Conservation (phyloP, 2,329 filamentous ascomycete genomes). For the Neopestalotiopsis rosae region DNA sequence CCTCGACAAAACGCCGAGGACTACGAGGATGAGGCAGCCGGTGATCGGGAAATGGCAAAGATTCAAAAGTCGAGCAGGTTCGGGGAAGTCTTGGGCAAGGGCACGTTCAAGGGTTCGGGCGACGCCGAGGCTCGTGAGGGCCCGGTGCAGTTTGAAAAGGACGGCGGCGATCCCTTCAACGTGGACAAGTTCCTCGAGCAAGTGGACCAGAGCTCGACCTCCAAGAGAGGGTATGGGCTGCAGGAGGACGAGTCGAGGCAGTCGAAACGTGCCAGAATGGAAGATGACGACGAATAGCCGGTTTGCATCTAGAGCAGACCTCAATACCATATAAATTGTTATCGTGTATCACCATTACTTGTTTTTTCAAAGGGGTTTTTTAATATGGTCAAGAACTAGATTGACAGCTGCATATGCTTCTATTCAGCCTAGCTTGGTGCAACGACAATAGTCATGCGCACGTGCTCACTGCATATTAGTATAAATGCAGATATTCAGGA, state of each 20-base stretch:
- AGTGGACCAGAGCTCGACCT: conserved; percentile 64
- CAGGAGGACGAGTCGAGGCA: conserved; percentile 66
- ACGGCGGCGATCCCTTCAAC: conserved; percentile 84
- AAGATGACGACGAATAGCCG: conserved; percentile 67
- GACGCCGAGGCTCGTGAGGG: conserved; percentile 87
- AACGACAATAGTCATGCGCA: too few relatives aligned
- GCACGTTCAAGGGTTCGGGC: conserved; percentile 87
- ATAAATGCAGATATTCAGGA: too few relatives aligned
- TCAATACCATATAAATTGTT: not conserved
- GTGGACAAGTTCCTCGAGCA: conserved; percentile 93
- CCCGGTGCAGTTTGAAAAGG: conserved; percentile 96
- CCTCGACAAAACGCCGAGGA: conserved; percentile 78
- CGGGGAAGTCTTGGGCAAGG: conserved; percentile 82
- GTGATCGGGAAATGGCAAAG: conserved; percentile 82
- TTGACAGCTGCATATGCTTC: too few relatives aligned
- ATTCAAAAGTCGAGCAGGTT: conserved; percentile 88
- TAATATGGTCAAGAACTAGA: too few relatives aligned
- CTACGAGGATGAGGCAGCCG: conserved; percentile 78
- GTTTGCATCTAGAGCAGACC: not conserved
- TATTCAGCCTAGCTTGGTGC: too few relatives aligned
- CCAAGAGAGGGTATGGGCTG: conserved; percentile 78
- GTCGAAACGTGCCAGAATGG: conserved; percentile 78
- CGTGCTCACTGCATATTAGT: too few relatives aligned
- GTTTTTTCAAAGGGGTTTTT: too few relatives aligned
- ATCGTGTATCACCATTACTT: not conserved